A percentile compares a stretch with the other conserved stretches of the same genome.
These are phyloP conservation scores for Tulasnella sp. DNA, from an alignment of 768 basidiomycete genomes.

Conservation along the genomic window DNA sequence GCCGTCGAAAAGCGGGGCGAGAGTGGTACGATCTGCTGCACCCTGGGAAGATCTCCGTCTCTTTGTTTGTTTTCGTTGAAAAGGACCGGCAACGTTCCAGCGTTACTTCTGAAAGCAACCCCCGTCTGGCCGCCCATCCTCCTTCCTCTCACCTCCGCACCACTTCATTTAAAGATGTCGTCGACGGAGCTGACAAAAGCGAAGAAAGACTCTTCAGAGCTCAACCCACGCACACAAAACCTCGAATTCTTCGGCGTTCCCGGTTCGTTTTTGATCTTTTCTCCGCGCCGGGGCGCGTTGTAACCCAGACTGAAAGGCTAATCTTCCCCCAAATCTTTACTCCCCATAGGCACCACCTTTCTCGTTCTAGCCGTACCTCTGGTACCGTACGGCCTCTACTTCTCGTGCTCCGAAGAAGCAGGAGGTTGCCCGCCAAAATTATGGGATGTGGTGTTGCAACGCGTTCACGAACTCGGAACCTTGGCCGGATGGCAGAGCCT, in stretches of 20 bases:
- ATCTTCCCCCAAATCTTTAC: background rate
- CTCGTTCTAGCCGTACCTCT: conserved; percentile 67
- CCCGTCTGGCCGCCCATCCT: too few relatives aligned
- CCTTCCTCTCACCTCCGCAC: too few relatives aligned
- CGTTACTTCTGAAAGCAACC: too few relatives aligned
- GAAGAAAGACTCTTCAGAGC: background rate
- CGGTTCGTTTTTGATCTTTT: background rate
- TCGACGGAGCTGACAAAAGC: too few relatives aligned
- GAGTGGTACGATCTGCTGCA: background rate
- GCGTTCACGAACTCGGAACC: conserved; percentile 49
- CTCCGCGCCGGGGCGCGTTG: background rate
- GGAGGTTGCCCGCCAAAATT: conserved; percentile 64
- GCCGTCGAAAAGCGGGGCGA: background rate
- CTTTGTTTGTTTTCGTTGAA: conserved; percentile 6
- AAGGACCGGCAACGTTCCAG: background rate
- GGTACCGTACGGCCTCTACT: conserved; percentile 70
- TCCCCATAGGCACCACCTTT: conserved; percentile 33
- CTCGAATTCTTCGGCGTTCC: conserved; percentile 33
- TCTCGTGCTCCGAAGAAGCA: conserved; percentile 66
- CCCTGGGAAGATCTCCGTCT: background rate
- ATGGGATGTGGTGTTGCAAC: conserved; percentile 43
- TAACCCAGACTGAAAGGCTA: background rate
- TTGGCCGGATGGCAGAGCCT: conserved; percentile 65
- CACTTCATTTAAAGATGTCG: too few relatives aligned
- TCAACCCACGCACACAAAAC: conserved; percentile 31